A percentile compares a stretch with the other conserved stretches of the same genome.
Evolutionary conservation across 2,329 filamentous ascomycete genomes (phyloP).

Genomic region (Uncinocarpus reesii): DNA sequence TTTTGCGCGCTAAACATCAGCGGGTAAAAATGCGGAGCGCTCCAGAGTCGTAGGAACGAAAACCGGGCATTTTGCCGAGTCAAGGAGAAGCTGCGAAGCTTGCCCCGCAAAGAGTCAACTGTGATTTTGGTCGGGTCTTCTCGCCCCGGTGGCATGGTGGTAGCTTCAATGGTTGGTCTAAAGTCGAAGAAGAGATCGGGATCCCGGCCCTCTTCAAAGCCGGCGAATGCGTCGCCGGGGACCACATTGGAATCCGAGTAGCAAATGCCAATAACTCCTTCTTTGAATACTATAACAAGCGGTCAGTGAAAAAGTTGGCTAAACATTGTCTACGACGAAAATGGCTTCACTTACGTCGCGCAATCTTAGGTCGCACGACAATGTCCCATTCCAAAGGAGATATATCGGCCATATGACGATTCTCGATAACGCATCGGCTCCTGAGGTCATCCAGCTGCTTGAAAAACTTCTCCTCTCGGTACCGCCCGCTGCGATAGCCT

Average conservation of each 20-base stretch:
- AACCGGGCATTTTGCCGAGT: constrained; percentile 28
- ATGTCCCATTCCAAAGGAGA: constrained; percentile 35
- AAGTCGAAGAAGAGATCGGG: constrained; percentile 41
- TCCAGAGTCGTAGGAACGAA: constrained; percentile 40
- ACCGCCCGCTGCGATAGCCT: constrained; percentile 30
- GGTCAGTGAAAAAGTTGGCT: background rate
- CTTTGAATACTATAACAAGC: constrained; percentile 34
- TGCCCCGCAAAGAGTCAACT: constrained; percentile 24
- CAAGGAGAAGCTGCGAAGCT: constrained; percentile 19
- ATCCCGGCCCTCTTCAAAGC: constrained; percentile 29
- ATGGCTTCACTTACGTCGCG: constrained; percentile 25
- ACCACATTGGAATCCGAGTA: constrained; percentile 12
- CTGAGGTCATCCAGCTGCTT: constrained; percentile 5
- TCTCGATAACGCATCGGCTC: constrained; percentile 27
- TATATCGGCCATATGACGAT: constrained; percentile 21
- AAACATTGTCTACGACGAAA: background rate
- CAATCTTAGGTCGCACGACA: constrained; percentile 35
- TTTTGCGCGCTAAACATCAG: constrained; percentile 36
- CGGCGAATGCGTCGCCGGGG: constrained; percentile 32
- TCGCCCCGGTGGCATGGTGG: constrained; percentile 22
- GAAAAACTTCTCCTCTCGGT: constrained; percentile 26
- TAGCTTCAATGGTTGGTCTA: constrained; percentile 19
- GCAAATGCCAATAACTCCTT: constrained; percentile 33
- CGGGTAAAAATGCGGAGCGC: constrained; percentile 42
- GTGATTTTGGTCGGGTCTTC: constrained; percentile 29